Evolutionary conservation across 139 green algal species (phyloP), one percentile per base, ranked within the genome.

Genomic region (Closterium sp.): DNA sequence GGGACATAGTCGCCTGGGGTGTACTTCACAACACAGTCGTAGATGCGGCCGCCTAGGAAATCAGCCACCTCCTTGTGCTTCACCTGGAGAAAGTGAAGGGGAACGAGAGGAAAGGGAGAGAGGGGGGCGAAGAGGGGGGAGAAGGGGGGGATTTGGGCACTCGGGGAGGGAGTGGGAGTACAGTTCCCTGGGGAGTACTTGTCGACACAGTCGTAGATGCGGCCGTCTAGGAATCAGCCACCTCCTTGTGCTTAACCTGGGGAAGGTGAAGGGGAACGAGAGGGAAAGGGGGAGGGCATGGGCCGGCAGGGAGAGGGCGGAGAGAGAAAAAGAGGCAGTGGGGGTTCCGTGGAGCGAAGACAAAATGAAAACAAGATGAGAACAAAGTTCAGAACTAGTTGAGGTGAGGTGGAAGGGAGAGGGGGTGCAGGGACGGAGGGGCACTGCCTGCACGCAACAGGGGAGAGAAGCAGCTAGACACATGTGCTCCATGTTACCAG

Each of bases 51-150:
- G 2, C 92, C 90, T 8, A 99, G 94, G 28, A 91, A 95, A 5
- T 94, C 38, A 25, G 97, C 97, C 3, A 99, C 97, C 92, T 98
- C 97, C 30, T 93, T 93, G 43, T 98, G 97, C 93, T 98, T 98
- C 83, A 98, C 36, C 93, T 94, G 91, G 5, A 9, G 16, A 25
- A 76, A 19, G 25, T 3, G 9, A 28, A 28, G 16, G 55, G 55
- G 4, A 28, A 28, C 2, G 55, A 19, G 4, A 76, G 55, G 55
- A 28, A 76, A 76, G 0, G n/a, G n/a, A n/a, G n/a, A n/a, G n/a
- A n/a, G n/a, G n/a, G n/a, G n/a, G n/a, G n/a, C n/a, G n/a, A n/a
- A n/a, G n/a, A n/a, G n/a, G n/a, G n/a, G n/a, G n/a, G n/a, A n/a
- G n/a, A n/a, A n/a, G n/a, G n/a, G n/a, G n/a, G n/a, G n/a, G n/a